A percentile compares a stretch with the other conserved stretches of the same genome.
phyloP scores from a whole-genome alignment of 148 eudicot genomes.

The Rhododendron mucronatum region DNA sequence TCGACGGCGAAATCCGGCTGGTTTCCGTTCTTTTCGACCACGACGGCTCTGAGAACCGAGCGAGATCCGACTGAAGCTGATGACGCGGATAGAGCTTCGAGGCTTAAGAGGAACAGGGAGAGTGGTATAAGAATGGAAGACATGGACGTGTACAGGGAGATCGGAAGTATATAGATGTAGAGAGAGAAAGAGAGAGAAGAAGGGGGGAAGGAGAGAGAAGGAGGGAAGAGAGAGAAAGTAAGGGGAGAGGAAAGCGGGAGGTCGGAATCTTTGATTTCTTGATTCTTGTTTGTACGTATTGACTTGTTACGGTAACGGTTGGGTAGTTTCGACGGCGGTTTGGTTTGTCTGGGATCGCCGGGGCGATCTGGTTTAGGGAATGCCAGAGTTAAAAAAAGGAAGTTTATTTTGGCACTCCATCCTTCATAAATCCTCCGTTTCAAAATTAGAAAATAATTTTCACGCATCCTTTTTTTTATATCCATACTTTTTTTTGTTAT shows the following conservation, averaged over 20 bases:
- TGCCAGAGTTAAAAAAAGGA: too few species aligned
- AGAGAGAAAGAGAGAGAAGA: background rate
- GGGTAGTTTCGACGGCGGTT: too few species aligned
- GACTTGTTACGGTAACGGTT: background rate
- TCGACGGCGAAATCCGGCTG: conserved; percentile 53
- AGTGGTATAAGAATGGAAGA: conserved; percentile 17
- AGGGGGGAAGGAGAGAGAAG: background rate
- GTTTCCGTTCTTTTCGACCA: conserved; percentile 2
- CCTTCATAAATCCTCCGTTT: too few species aligned
- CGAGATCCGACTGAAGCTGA: conserved; percentile 47
- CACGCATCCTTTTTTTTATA: too few species aligned
- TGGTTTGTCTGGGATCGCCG: too few species aligned
- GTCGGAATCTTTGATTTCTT: background rate
- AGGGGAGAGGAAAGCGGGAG: background rate
- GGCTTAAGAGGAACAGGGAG: conserved; percentile 13
- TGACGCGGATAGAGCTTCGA: background rate
- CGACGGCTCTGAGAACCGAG: conserved; percentile 48
- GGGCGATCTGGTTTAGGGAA: too few species aligned
- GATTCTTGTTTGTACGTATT: background rate
- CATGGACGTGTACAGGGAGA: conserved; percentile 18
- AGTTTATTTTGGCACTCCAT: too few species aligned
- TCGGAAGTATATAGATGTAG: background rate
- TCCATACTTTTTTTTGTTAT: too few species aligned
- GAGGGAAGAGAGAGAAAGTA: too few species aligned
- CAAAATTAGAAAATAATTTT: too few species aligned